Evolutionary conservation across 805 yeast genomes (phyloP).

Genomic region (Cephaloascus albidus): DNA sequence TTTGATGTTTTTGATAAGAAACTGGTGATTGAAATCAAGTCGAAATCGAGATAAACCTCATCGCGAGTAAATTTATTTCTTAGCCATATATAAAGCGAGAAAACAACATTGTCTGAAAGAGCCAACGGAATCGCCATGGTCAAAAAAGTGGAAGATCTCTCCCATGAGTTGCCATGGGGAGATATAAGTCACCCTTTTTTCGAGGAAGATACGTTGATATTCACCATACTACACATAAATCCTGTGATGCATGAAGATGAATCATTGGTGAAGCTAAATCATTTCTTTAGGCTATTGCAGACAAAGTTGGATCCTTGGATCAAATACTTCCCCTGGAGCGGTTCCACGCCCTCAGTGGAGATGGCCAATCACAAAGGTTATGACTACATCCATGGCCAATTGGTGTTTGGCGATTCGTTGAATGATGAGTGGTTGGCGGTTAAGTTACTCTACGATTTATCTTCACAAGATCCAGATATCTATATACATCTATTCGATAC

Average conservation of each 20-base stretch:
- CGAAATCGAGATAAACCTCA: no score
- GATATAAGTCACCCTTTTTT: slow-evolving; percentile 1
- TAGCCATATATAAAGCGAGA: no score
- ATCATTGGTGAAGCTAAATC: slow-evolving; percentile 4
- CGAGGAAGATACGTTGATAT: slow-evolving; percentile 9
- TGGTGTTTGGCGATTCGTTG: slow-evolving; percentile 31
- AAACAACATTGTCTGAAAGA: no score
- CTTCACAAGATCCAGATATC: slow-evolving; percentile 19
- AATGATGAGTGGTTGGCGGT: slow-evolving; percentile 38
- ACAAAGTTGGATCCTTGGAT: slow-evolving; percentile 23
- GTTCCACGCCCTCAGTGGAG: slow-evolving; percentile 13
- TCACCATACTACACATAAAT: slow-evolving; percentile 17
- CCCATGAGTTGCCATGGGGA: not conserved
- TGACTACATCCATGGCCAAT: slow-evolving; percentile 25
- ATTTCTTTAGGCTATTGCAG: slow-evolving; percentile 9
- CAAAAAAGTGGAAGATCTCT: not conserved
- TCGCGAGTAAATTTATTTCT: no score
- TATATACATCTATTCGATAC: slow-evolving; percentile 39
- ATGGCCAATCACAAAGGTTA: slow-evolving; percentile 7
- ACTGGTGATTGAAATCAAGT: no score
- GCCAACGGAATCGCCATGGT: no score
- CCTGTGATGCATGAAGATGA: slow-evolving; percentile 15
- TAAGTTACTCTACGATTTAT: slow-evolving; percentile 26
- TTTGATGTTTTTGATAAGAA: no score
- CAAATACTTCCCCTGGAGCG: slow-evolving; percentile 32